phyloP scores from a whole-genome alignment of 2,329 filamentous ascomycete genomes.

The Aspergillus sp. region DNA sequence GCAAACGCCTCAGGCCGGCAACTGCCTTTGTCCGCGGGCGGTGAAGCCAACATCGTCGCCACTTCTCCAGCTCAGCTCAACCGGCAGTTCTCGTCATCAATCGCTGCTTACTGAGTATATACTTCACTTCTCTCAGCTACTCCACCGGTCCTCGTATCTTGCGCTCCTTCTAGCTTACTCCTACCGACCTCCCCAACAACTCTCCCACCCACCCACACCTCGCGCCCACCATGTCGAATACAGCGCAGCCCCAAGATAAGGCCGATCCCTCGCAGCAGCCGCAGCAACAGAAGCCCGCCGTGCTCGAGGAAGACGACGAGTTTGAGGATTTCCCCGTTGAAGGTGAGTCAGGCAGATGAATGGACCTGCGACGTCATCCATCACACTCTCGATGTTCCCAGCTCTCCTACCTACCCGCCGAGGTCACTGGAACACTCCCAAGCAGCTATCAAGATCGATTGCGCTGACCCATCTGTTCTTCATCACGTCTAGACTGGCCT shows the following conservation, averaged over 20 bases:
- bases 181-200: background rate
- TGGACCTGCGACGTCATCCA: background rate
- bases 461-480: background rate
- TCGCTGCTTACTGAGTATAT: background rate
- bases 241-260: conserved; percentile 34
- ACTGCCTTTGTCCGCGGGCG: background rate
- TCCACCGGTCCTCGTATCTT: background rate
- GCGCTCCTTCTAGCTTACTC: background rate
- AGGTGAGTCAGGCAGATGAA: conserved; percentile 55
- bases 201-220: conserved; percentile 1
- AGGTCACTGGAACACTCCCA: too few relatives aligned
- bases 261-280: conserved; percentile 45
- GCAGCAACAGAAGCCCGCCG: conserved; percentile 63
- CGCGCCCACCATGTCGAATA: conserved; percentile 47
- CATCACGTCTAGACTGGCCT: conserved; percentile 70
- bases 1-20: background rate
- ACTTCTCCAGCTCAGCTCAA: background rate
- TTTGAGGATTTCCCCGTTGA: conserved; percentile 99
- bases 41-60: background rate
- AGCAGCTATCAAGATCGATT: background rate
- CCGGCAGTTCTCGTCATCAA: background rate
- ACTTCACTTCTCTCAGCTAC: background rate
- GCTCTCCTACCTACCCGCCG: background rate
- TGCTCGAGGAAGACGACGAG: conserved; percentile 95
- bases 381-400: background rate